Evolutionary conservation across 1,284 basidiomycete genomes (phyloP), one percentile per base, ranked within the genome.

Genomic region (Stereum hirsutum): DNA sequence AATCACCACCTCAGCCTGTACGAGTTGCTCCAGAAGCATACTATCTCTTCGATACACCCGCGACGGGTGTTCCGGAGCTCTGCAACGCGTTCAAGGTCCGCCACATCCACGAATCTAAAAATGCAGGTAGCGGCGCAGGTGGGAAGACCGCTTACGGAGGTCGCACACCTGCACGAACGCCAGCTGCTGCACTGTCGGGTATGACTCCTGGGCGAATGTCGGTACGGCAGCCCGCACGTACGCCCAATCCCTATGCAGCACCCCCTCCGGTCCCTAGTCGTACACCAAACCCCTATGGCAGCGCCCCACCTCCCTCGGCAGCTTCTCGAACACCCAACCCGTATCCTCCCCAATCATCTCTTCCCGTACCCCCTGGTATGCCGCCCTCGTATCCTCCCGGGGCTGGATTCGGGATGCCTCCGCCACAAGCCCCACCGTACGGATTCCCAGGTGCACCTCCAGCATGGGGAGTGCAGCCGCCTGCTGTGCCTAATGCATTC

Each of bases 41-140:
- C 61, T 86, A 86, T 57, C 74, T 96, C 12, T 88, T 89, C 55
- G 89, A 90, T 50, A 89, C 90, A 11, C 77, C 89, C 39, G 87
- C 91, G 23, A 82, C 88, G 7, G 91, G 89, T 45, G 89, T 97
- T 20, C 81, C 88, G 1, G 90, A 94, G 62, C 68, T 97, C 2
- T 95, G 92, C 53, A 91, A 96, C 58, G 92, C 92, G 14, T 97
- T 97, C 79, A 96, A 96, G 78, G 41, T 33, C 46, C 83, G 85
- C 49, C 88, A 90, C 63, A 66, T 84, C 31, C 84, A 88, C 51
- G 84, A 89, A 56, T 85, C 85, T 17, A 83, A 88, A 60, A 87
- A 79, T 49, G 62, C 80, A 31, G 78, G 75, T 27, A 71, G 67
- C 40, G 65, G 65, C 8, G 70, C 66, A 6, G 64, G 73, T 35